Base-by-base conservation (phyloP, 2,329 filamentous ascomycete genomes). In the Tolypocladium ophioglossoides region DNA sequence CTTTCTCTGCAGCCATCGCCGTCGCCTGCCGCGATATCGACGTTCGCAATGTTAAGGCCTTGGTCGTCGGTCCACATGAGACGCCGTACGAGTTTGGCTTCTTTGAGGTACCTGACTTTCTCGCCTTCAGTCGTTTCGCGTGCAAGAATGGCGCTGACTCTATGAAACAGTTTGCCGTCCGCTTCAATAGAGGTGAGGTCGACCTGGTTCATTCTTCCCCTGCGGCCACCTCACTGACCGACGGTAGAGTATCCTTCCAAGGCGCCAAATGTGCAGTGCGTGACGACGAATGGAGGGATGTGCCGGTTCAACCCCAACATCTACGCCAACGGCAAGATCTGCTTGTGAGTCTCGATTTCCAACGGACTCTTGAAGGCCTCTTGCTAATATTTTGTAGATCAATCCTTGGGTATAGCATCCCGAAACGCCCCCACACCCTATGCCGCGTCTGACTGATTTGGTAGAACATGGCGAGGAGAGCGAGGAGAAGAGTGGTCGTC, bases 81-180 rank as follows among this genome's bases (percentile, higher is more conserved):
- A 95, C 91, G 0, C 91, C 92, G 0, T 99, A 99, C 70, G 91
- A 96, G 70, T 96, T 95, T 66, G 94, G 94, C 3, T 96, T 96
- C 73, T 97, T 95, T 66, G 91, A 97, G 79, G 91, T 94, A 69
- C 56, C 18, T 48, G 77, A 67, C 53, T 61, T 32, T 22, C 14
- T n/a, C 16, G 18, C 40, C 8, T 14, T 27, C 46, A 6, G 11
- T 38, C 12, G 2, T 6, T 40, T 51, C 4, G 18, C 18, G 18
- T 11, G 46, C 44, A n/a, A 40, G 2, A 1, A 20, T 34, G 27
- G 34, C 27, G 49, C 54, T 60, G 49, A 59, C 40, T 16, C 4
- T 16, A 16, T 44, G 11, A 27, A 32, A 11, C 44, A 91, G 87
- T 95, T 95, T 66, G 69, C 76, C 0, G 82, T 95, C 63, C 87